phyloP scores from a whole-genome alignment of 768 basidiomycete species.

The Tricholoma matsutake region DNA sequence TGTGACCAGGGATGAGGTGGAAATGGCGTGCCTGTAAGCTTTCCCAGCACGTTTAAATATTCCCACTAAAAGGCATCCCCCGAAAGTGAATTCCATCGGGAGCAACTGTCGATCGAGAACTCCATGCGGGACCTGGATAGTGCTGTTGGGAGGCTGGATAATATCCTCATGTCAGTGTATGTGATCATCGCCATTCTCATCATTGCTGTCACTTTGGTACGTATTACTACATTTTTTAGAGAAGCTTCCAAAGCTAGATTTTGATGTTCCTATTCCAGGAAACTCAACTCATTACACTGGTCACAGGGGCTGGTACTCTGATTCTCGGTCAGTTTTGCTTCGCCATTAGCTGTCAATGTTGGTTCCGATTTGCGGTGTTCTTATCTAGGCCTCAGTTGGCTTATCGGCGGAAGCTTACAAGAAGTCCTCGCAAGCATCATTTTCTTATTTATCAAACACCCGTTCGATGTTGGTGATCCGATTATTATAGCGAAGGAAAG shows the following conservation, averaged over 20 bases:
- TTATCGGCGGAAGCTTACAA: constrained; percentile 77
- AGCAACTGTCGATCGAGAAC: constrained; percentile 79
- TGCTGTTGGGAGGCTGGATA: constrained; percentile 82
- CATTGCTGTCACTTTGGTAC: constrained; percentile 74
- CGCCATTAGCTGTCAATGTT: not conserved
- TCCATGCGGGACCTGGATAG: constrained; percentile 90
- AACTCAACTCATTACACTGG: constrained; percentile 67
- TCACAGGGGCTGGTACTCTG: constrained; percentile 71
- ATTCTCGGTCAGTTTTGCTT: constrained; percentile 39
- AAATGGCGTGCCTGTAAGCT: constrained; percentile 66
- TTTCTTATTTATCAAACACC: constrained; percentile 87
- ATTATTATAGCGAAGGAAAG: constrained; percentile 48
- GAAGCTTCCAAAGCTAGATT: constrained; percentile 1
- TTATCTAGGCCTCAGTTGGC: constrained; percentile 71
- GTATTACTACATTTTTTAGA: constrained; percentile 23
- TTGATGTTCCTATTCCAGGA: constrained; percentile 40
- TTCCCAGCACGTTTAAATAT: not conserved
- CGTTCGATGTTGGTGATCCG: constrained; percentile 80
- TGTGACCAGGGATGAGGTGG: constrained; percentile 67
- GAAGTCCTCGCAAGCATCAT: constrained; percentile 85
- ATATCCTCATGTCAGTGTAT: constrained; percentile 82
- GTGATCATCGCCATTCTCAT: constrained; percentile 71
- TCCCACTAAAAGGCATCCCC: constrained; percentile 8
- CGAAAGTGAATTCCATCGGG: constrained; percentile 74
- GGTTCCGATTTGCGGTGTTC: constrained; percentile 3